Conservation (phyloP, 805 yeast species). For the Starmerella tilneyi region DNA sequence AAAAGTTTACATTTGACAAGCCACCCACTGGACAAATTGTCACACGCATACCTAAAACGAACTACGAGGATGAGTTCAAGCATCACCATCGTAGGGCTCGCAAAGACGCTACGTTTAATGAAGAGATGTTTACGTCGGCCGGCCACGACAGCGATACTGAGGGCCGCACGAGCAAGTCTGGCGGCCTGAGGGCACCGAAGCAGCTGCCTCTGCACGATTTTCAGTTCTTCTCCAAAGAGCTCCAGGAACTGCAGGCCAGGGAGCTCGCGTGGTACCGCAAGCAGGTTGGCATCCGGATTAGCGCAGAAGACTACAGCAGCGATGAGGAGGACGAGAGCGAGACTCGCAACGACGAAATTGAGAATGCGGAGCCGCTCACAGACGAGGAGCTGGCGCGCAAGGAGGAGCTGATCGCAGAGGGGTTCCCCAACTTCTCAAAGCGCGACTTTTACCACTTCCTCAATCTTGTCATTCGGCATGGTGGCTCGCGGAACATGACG, state of each 20-base stretch:
- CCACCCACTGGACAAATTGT: slow-evolving; percentile 20
- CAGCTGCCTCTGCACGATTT: slow-evolving; percentile 74
- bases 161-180: slow-evolving; percentile 57
- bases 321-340: slow-evolving; percentile 40
- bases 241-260: slow-evolving; percentile 63
- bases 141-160: slow-evolving; percentile 38
- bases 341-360: slow-evolving; percentile 44
- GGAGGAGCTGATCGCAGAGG: slow-evolving; percentile 52
- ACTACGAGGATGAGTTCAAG: slow-evolving; percentile 22
- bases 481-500: slow-evolving; percentile 42
- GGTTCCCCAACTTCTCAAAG: slow-evolving; percentile 72
- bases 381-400: slow-evolving; percentile 60
- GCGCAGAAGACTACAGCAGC: slow-evolving; percentile 33
- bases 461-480: slow-evolving; percentile 60
- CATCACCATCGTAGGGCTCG: slow-evolving; percentile 38
- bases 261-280: slow-evolving; percentile 72
- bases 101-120: slow-evolving; percentile 55
- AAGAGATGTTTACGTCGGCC: slow-evolving; percentile 37
- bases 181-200: slow-evolving; percentile 65
- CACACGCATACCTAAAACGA: slow-evolving; percentile 6
- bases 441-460: slow-evolving; percentile 80
- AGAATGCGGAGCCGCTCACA: slow-evolving; percentile 66
- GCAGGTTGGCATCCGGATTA: slow-evolving; percentile 51
- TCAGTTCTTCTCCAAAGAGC: slow-evolving; percentile 69
- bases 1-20: slow-evolving; percentile 74